Conservation (phyloP, 768 basidiomycete genomes). For the Mycena leptocephala region DNA sequence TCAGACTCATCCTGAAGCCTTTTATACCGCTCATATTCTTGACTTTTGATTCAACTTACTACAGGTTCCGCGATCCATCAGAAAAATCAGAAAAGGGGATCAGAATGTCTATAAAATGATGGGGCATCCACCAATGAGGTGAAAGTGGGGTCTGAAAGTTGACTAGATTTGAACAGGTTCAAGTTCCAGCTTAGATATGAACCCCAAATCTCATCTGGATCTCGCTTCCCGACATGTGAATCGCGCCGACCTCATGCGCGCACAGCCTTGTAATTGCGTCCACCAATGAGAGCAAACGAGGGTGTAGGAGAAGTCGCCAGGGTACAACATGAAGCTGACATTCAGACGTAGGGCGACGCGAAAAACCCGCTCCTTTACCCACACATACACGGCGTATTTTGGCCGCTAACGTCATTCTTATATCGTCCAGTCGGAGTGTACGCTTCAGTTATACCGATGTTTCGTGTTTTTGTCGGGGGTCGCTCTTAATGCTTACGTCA, state of each 20-base stretch:
- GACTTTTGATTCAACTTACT: not conserved
- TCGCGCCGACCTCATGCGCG: not conserved
- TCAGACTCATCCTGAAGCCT: not conserved
- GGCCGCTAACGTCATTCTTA: not conserved
- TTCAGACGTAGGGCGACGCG: not conserved
- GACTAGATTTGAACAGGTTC: not conserved
- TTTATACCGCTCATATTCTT: conserved; percentile 27
- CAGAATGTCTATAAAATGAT: conserved; percentile 29
- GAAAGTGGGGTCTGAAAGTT: conserved; percentile 28
- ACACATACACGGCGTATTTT: not conserved
- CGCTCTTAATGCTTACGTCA: conserved; percentile 1
- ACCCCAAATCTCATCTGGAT: conserved; percentile 26
- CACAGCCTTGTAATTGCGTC: conserved; percentile 13
- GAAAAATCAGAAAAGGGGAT: conserved; percentile 35
- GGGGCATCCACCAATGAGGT: conserved; percentile 26
- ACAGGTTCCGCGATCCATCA: conserved; percentile 17
- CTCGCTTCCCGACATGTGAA: no score
- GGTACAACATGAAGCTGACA: not conserved
- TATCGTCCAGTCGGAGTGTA: conserved; percentile 2
- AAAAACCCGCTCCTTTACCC: not conserved
- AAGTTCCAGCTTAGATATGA: conserved; percentile 16
- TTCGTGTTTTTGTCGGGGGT: not conserved
- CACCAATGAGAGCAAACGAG: conserved; percentile 23
- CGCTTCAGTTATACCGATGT: not conserved
- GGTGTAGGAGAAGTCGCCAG: not conserved